Evolutionary conservation across 163 green algal species (phyloP).

Genomic region (Coccomyxa subellipsoidea): DNA sequence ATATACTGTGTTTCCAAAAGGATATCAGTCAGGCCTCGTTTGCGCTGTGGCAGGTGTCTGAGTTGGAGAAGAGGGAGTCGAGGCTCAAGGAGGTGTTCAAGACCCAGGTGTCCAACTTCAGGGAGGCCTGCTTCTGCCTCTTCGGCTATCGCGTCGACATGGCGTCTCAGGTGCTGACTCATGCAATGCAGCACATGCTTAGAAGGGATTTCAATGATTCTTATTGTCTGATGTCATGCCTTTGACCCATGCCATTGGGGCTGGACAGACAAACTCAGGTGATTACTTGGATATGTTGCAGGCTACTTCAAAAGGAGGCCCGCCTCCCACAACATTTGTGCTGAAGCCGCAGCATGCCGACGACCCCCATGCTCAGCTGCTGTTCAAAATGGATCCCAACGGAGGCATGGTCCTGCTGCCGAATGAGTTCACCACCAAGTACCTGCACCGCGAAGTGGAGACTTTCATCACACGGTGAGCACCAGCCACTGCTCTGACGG

Average conservation of each 20-base stretch:
- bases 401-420: constrained; percentile 59
- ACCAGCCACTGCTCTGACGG: constrained; percentile 11
- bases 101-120: constrained; percentile 61
- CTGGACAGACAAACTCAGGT: background rate
- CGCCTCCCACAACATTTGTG: constrained; percentile 27
- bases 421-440: constrained; percentile 32
- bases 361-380: constrained; percentile 40
- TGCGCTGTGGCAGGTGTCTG: constrained; percentile 26
- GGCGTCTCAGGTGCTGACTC: constrained; percentile 49
- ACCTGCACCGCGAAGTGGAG: constrained; percentile 52
- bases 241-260: too few species aligned
- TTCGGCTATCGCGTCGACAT: constrained; percentile 80
- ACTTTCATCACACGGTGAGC: constrained; percentile 53
- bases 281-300: background rate
- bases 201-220: too few species aligned
- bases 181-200: too few species aligned
- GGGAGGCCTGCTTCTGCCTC: constrained; percentile 60
- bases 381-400: constrained; percentile 51
- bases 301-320: background rate
- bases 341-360: constrained; percentile 41
- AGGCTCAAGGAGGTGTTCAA: constrained; percentile 72
- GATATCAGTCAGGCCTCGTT: too few species aligned
- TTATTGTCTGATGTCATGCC: too few species aligned
- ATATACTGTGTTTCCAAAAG: too few species aligned
- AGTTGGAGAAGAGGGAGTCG: constrained; percentile 48